Evolutionary conservation across 2,329 filamentous ascomycete species (phyloP).

Genomic region (Falciphora oryzae): DNA sequence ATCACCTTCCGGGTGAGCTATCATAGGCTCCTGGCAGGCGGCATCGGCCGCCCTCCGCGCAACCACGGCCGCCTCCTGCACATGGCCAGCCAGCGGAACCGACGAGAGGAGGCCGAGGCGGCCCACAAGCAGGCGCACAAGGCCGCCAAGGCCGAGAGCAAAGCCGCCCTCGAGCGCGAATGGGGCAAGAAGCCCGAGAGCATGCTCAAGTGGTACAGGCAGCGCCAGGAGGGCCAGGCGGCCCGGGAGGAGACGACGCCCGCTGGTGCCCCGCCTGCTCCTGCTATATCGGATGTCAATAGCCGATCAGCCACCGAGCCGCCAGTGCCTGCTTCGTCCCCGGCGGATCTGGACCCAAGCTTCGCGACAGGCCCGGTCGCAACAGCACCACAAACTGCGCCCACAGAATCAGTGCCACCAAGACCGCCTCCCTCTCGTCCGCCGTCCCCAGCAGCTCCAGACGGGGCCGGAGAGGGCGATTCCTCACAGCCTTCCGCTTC

Average conservation of each 20-base stretch:
- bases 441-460: no score
- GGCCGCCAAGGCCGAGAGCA: constrained; percentile 2
- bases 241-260: neutral
- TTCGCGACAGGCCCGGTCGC: no score
- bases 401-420: no score
- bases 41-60: constrained; percentile 4
- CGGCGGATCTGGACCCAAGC: no score
- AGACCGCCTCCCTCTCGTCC: no score
- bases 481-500: no score
- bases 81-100: constrained; percentile 5
- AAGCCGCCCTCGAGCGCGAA: neutral
- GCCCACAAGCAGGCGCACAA: constrained; percentile 2
- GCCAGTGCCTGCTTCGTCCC: no score
- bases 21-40: constrained; percentile 4
- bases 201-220: constrained; percentile 2
- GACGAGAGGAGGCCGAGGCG: neutral
- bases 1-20: neutral
- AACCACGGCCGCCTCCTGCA: constrained; percentile 1
- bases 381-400: no score
- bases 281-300: neutral
- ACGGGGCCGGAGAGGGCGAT: no score
- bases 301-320: no score
- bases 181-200: constrained; percentile 1
- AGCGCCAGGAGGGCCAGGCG: neutral
- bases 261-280: neutral